Base-by-base conservation (phyloP, 2,329 filamentous ascomycete species). In the Domatiomyces catenatus region DNA sequence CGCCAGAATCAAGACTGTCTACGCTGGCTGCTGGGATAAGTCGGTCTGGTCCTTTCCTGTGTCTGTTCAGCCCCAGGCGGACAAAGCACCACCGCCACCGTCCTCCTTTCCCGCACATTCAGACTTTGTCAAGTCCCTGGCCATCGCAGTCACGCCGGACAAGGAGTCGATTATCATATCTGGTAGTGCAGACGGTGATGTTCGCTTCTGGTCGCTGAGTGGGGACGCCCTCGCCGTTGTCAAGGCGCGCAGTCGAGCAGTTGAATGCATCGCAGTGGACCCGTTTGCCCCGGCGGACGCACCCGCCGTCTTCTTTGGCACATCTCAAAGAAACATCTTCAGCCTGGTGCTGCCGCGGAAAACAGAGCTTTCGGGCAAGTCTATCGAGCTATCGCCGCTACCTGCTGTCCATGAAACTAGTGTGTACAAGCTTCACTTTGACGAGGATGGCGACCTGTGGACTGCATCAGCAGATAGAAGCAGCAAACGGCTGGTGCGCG, bases 21-120 rank as follows among this genome's bases (percentile, higher is more conserved):
- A 87, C 65, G 87, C 87, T 20, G 90, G 89, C 32, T 92, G 83
- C 52, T 98, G 92, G 92, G 90, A 98, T 69, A 94, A 94, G 69
- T 76, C 79, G 18, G 76, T 96, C 52, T 94, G 88, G 81, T 84
- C 83, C 28, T 95, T 69, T 83, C 28, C 69, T 74, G 17, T 78
- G 78, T 18, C 44, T 48, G 20, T 72, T 71, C 44, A 64, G 71
- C 26, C 67, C 71, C 1, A 71, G 70, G 15, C 32, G 8, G 10
- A 74, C 75, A 76, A 52, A 88, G 87, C 3, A 90, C 96, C 66
- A 73, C 77, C 12, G 32, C 52, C 8, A 50, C 50, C 39, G n/a
- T 26, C 50, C 17, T 56, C 55, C 3, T 56, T 58, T 42, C 50
- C 53, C 12, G 58, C 58, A 17, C 58, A 60, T 45, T 42, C 22